Percentiles rank a stretch among this genome's conserved stretches.
phyloP scores from a whole-genome alignment of 2,329 filamentous ascomycete species.

The Ilyonectria mors-panacis region DNA sequence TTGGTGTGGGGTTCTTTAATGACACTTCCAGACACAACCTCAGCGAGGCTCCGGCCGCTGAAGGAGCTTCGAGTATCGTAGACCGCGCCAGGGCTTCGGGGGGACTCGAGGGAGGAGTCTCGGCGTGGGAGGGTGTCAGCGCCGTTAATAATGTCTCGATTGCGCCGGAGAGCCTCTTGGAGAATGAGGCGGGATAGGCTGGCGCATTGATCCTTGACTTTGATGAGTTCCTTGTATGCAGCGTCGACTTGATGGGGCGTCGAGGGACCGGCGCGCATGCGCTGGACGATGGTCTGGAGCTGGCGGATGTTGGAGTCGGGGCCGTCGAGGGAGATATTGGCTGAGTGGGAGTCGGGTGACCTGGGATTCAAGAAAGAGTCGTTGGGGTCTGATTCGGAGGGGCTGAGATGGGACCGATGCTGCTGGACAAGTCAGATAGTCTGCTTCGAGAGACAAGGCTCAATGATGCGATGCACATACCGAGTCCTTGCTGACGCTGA shows the following conservation, averaged over 20 bases:
- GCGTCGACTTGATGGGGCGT: conserved; percentile 58
- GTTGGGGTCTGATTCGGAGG: conserved; percentile 45
- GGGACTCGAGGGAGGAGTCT: conserved; percentile 52
- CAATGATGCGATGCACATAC: conserved; percentile 24
- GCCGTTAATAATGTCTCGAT: conserved; percentile 36
- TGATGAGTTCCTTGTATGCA: conserved; percentile 61
- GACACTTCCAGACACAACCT: conserved; percentile 49
- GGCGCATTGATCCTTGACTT: conserved; percentile 58
- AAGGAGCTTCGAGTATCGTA: conserved; percentile 57
- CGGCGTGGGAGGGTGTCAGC: conserved; percentile 45
- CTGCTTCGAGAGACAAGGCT: neutral
- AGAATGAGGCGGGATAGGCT: conserved; percentile 58
- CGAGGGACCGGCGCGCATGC: conserved; percentile 53
- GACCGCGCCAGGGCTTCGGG: conserved; percentile 48
- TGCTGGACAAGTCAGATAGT: conserved; percentile 2
- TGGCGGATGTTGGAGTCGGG: conserved; percentile 54
- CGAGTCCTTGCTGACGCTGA: conserved; percentile 37
- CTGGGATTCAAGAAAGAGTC: conserved; percentile 48
- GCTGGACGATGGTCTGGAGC: conserved; percentile 53
- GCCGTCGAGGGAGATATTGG: conserved; percentile 45
- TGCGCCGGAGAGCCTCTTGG: conserved; percentile 56
- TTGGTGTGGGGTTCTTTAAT: conserved; percentile 42
- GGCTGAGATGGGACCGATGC: conserved; percentile 22
- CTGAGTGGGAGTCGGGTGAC: conserved; percentile 43
- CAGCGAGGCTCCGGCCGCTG: conserved; percentile 54